Percentiles rank a stretch among this genome's conserved stretches.
These are phyloP conservation scores for Rubia tinctorum DNA, from an alignment of 305 asterid species.

Conservation along the genomic window DNA sequence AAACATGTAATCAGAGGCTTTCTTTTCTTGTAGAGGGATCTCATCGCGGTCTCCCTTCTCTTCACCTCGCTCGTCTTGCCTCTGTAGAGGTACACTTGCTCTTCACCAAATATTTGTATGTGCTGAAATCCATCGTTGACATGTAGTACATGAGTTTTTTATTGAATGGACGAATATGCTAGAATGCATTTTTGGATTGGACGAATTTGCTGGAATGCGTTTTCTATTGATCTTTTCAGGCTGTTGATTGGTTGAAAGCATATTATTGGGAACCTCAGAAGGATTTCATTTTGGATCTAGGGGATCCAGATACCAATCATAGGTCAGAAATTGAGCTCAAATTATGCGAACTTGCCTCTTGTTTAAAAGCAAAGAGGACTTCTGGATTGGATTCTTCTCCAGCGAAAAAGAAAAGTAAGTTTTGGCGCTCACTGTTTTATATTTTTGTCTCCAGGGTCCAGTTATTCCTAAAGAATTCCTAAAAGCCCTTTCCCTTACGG, in stretches of 20 bases:
- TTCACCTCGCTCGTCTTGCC: constrained; percentile 74
- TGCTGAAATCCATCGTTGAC: neutral
- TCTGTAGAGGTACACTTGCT: constrained; percentile 55
- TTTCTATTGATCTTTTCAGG: constrained; percentile 41
- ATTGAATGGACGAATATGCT: neutral
- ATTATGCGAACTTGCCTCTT: constrained; percentile 51
- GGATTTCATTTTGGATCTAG: constrained; percentile 44
- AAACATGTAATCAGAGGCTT: constrained; percentile 8
- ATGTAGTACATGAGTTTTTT: neutral
- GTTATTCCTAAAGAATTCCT: neutral
- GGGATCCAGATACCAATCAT: constrained; percentile 36
- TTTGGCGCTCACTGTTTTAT: constrained; percentile 4
- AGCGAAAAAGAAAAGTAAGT: constrained; percentile 60
- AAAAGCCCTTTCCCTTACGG: neutral
- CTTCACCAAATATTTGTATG: neutral
- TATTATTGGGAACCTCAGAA: constrained; percentile 96
- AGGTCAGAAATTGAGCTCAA: constrained; percentile 58
- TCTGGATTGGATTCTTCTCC: constrained; percentile 33
- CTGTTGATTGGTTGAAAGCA: constrained; percentile 85
- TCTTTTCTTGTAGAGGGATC: constrained; percentile 69
- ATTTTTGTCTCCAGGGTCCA: neutral
- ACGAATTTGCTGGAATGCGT: neutral
- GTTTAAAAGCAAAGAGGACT: constrained; percentile 46
- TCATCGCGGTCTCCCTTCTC: constrained; percentile 95
- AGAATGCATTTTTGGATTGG: neutral